These are phyloP conservation scores for Pseudozyma tsukubaensis DNA, from an alignment of 1,284 basidiomycete genomes.

Conservation along the genomic window DNA sequence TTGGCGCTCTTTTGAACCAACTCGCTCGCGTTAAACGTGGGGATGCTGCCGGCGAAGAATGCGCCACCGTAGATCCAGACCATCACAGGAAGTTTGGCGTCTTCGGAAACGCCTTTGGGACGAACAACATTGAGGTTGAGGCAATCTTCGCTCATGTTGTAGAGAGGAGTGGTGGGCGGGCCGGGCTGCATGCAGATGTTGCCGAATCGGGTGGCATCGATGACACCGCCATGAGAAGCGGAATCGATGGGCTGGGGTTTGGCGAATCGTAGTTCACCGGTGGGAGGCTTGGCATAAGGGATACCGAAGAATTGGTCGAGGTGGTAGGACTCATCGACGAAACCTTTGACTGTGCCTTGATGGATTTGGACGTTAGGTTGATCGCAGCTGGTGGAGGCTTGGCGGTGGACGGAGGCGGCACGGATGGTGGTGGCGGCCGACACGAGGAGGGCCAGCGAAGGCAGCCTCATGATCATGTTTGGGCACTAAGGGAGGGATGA, in stretches of 20 bases:
- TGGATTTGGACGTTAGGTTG: conserved; percentile 27
- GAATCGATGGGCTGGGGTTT: conserved; percentile 28
- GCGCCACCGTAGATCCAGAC: conserved; percentile 51
- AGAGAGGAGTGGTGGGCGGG: conserved; percentile 4
- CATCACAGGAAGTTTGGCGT: conserved; percentile 42
- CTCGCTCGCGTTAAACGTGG: conserved; percentile 39
- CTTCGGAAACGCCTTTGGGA: conserved; percentile 18
- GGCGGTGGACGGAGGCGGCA: conserved; percentile 16
- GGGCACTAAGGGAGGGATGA: no score
- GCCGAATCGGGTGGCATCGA: conserved; percentile 41
- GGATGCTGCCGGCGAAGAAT: conserved; percentile 26
- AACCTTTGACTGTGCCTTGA: conserved; percentile 32
- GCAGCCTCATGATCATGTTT: conserved; percentile 5
- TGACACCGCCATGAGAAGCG: conserved; percentile 5
- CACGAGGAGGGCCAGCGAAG: conserved; percentile 4
- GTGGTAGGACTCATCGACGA: conserved; percentile 15
- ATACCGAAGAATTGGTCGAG: conserved; percentile 50
- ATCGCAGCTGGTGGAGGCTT: not conserved
- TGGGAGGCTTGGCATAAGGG: conserved; percentile 46
- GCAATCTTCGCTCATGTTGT: conserved; percentile 48
- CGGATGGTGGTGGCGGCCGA: conserved; percentile 9
- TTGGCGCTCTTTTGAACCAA: conserved; percentile 38
- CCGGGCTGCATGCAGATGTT: conserved; percentile 35
- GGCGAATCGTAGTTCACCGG: conserved; percentile 42
- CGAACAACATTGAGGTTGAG: conserved; percentile 53